These are phyloP conservation scores for Backusella macrospora DNA, from an alignment of 192 early-diverging fungal genomes.

Conservation along the genomic window DNA sequence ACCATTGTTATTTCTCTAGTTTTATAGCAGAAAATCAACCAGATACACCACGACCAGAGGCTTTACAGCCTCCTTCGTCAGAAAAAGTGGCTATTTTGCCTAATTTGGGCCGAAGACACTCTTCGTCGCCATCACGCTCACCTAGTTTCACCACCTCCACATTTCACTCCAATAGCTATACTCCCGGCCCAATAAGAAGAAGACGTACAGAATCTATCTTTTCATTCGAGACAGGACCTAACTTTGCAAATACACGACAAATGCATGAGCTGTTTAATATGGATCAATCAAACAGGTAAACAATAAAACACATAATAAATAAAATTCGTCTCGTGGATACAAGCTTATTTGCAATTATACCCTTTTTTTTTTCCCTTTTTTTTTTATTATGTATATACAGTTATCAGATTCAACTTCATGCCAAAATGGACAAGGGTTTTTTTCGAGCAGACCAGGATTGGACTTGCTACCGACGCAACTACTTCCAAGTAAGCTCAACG, in stretches of 20 bases:
- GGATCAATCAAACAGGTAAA: constrained; percentile 58
- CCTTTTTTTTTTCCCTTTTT: neutral
- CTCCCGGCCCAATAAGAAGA: constrained; percentile 31
- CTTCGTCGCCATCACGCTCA: constrained; percentile 18
- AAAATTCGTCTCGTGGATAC: too few species aligned
- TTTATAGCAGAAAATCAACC: constrained; percentile 33
- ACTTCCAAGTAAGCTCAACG: constrained; percentile 68
- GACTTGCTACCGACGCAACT: constrained; percentile 86
- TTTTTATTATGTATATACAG: constrained; percentile 16
- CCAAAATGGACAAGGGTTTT: constrained; percentile 78
- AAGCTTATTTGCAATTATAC: too few species aligned
- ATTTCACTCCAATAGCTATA: constrained; percentile 32
- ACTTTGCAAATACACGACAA: constrained; percentile 71
- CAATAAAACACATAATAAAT: neutral
- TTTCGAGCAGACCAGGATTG: constrained; percentile 73
- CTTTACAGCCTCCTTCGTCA: neutral
- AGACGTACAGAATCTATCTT: constrained; percentile 47
- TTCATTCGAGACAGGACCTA: constrained; percentile 62
- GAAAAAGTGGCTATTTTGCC: constrained; percentile 3
- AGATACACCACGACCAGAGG: constrained; percentile 35
- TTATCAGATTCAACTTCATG: constrained; percentile 40
- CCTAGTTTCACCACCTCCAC: constrained; percentile 28
- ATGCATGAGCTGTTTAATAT: constrained; percentile 63
- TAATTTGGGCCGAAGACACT: constrained; percentile 23
- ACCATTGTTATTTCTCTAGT: neutral